Percentiles rank a stretch among this genome's conserved stretches.
phyloP scores from a whole-genome alignment of 1,284 basidiomycete species.

The Cystobasidium slooffiae region DNA sequence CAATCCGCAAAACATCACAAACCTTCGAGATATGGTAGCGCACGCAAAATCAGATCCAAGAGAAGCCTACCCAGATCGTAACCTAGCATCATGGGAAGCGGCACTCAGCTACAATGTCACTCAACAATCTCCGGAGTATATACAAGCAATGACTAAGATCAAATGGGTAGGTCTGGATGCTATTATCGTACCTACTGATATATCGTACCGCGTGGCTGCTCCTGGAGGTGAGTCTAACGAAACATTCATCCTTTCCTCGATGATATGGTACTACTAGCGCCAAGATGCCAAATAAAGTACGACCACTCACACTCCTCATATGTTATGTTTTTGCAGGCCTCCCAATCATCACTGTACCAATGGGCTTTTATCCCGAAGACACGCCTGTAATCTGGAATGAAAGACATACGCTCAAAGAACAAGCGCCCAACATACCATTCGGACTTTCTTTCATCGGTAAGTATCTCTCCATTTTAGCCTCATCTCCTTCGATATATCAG shows the following conservation, averaged over 20 bases:
- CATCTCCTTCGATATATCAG: background rate
- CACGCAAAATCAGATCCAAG: no score
- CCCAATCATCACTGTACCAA: slow-evolving; percentile 27
- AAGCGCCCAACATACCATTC: background rate
- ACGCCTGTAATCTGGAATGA: background rate
- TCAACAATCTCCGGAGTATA: background rate
- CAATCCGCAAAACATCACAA: no score
- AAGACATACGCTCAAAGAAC: background rate
- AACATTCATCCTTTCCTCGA: no score
- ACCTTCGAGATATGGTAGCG: no score
- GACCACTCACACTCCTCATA: background rate
- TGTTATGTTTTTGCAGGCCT: no score
- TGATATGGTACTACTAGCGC: background rate
- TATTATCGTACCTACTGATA: background rate
- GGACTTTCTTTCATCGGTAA: background rate
- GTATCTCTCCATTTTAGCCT: no score
- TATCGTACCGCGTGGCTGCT: background rate
- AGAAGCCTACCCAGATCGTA: no score
- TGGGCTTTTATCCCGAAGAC: slow-evolving; percentile 24
- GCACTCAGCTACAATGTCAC: background rate
- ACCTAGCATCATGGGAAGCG: no score
- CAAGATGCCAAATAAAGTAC: background rate
- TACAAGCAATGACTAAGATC: background rate
- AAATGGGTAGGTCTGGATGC: background rate
- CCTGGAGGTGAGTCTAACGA: background rate